Base-by-base conservation (phyloP, 306 rosid species). In the Vigna nakashimae region DNA sequence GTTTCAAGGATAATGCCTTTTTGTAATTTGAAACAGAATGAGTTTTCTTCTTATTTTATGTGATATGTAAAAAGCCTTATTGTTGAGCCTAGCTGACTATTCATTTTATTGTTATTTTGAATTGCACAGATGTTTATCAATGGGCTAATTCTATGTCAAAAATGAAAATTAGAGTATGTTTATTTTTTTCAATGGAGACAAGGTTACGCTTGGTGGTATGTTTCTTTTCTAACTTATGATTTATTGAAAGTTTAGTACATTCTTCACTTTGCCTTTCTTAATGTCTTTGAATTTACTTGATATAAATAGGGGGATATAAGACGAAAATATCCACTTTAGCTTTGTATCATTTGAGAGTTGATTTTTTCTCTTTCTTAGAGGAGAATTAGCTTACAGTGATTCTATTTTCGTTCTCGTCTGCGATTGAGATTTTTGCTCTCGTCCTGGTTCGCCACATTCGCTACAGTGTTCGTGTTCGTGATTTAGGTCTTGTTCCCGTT, bases 171-270 rank as follows among this genome's bases (percentile, higher is more conserved):
- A 88, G 98, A 77, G 92, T 90, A 49, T 90, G 97, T 83, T 74
- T 93, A 86, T 93, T 87, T 84, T 93, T 93, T 76, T 90, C 98
- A 30, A 70, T 91, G 86, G 97, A 88, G 85, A 93, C 96, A 66
- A 81, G 94, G 97, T 69, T 85, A 62, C 87, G 51, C 73, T 82
- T 94, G 66, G 86, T 9, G 74, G 98, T 94, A 88, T 10, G 88
- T 63, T 28, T 73, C 70, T 74, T 58, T 57, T 76, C 51, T 32
- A 28, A 60, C 43, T 77, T 49, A 58, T 63, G 9, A 32, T 84
- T 71, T 65, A 34, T 78, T 5, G 17, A 51, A 53, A 38, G 15
- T 43, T 52, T 14, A 4, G 22, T 51, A n/a, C 22, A 38, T 59
- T 67, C 9, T 46, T 32, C 45, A 2, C 9, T 81, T 22, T 57